phyloP scores from a whole-genome alignment of 164 flowering plant genomes.

The Hamamelis virginiana region DNA sequence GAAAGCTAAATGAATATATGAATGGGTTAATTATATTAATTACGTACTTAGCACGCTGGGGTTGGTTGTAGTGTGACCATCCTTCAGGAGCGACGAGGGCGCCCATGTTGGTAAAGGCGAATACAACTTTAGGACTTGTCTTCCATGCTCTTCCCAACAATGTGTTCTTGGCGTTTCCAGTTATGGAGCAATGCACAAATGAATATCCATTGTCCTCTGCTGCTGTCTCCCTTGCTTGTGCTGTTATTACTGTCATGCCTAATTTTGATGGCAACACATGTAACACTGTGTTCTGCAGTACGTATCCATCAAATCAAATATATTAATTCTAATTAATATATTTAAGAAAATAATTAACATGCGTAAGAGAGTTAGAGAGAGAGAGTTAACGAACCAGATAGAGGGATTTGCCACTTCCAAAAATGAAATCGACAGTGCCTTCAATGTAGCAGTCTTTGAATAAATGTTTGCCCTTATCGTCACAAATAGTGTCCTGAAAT shows the following conservation, averaged over 20 bases:
- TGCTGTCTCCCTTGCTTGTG: slow-evolving; percentile 36
- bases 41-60: slow-evolving; percentile 23
- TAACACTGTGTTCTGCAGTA: slow-evolving; percentile 20
- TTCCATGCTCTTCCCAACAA: slow-evolving; percentile 50
- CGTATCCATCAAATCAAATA: no score
- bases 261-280: slow-evolving; percentile 24
- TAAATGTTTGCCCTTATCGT: slow-evolving; percentile 44
- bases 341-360: no score
- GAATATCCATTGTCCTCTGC: slow-evolving; percentile 34
- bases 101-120: slow-evolving; percentile 34
- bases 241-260: slow-evolving; percentile 33
- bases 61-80: slow-evolving; percentile 25
- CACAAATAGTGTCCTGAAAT: not conserved
- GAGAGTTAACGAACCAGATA: no score
- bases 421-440: slow-evolving; percentile 52
- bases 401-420: slow-evolving; percentile 40
- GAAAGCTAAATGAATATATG: no score
- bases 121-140: slow-evolving; percentile 31
- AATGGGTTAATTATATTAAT: no score
- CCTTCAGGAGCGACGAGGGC: slow-evolving; percentile 25
- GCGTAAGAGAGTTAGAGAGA: no score
- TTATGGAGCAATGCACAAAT: slow-evolving; percentile 44
- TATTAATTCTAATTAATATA: no score
- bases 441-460: slow-evolving; percentile 42
- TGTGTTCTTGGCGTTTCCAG: slow-evolving; percentile 26